Evolutionary conservation across 768 basidiomycete species (phyloP).

Genomic region (Leucosporidium creatinivorum): DNA sequence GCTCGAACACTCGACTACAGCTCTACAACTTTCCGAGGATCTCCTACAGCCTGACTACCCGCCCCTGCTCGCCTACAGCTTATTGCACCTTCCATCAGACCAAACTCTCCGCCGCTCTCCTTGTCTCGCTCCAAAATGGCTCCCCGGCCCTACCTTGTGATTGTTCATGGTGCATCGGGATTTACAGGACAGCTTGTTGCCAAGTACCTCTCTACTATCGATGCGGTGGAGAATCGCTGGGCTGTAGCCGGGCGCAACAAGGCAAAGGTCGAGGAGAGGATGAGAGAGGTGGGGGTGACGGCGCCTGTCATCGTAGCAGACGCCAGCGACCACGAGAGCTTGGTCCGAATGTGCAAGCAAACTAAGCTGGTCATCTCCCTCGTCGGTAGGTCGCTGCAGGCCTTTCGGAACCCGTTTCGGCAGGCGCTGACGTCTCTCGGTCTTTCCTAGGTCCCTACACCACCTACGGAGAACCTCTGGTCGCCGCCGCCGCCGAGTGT

Average conservation of each 20-base stretch:
- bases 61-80: background rate
- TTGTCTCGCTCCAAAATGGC: background rate
- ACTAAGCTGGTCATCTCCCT: slow-evolving; percentile 63
- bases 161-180: slow-evolving; percentile 63
- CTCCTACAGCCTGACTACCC: background rate
- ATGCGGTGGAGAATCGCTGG: slow-evolving; percentile 56
- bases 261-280: slow-evolving; percentile 54
- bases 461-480: slow-evolving; percentile 64
- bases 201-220: slow-evolving; percentile 61
- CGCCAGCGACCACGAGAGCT: slow-evolving; percentile 46
- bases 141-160: slow-evolving; percentile 47
- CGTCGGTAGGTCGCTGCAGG: background rate
- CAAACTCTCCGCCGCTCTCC: background rate
- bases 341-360: slow-evolving; percentile 55
- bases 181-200: slow-evolving; percentile 57
- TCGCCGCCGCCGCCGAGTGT: slow-evolving; percentile 66
- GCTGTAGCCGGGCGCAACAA: slow-evolving; percentile 63
- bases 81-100: background rate
- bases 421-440: background rate
- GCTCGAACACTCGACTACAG: background rate
- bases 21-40: background rate
- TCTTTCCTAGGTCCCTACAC: slow-evolving; percentile 65
- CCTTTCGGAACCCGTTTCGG: background rate
- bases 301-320: slow-evolving; percentile 55
- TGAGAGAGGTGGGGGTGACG: slow-evolving; percentile 48